Evolutionary conservation across 345 rosid species (phyloP).

Genomic region (Leavenworthia alabamica): DNA sequence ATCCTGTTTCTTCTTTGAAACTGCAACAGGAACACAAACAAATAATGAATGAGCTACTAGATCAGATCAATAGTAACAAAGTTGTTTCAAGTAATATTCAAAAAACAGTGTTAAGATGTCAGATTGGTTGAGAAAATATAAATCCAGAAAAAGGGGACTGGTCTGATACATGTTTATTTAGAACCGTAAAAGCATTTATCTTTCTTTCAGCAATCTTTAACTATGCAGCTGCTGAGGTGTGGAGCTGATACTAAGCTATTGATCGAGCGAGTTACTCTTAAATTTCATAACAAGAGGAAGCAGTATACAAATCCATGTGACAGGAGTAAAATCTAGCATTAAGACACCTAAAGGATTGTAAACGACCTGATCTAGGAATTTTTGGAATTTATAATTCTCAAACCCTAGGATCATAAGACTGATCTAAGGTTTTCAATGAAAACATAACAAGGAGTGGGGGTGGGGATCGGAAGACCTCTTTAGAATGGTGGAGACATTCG

Average conservation of each 20-base stretch:
- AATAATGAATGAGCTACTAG: background rate
- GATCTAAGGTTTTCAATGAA: background rate
- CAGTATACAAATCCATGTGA: background rate
- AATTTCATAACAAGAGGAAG: background rate
- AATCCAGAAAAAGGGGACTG: background rate
- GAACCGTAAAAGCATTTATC: background rate
- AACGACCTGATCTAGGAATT: background rate
- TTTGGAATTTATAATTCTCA: background rate
- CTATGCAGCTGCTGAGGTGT: no score
- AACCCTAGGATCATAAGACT: background rate
- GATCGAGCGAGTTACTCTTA: background rate
- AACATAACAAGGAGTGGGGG: background rate
- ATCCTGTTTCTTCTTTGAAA: conserved; percentile 88
- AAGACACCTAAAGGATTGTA: no score
- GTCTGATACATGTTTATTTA: no score
- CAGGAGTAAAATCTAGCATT: background rate
- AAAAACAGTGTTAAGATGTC: background rate
- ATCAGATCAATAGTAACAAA: background rate
- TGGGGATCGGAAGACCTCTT: conserved; percentile 59
- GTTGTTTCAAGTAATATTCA: background rate
- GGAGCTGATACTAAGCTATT: background rate
- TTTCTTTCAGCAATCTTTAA: no score
- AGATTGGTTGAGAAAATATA: background rate
- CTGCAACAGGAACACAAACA: conserved; percentile 37
- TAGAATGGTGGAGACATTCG: conserved; percentile 98